These are phyloP conservation scores for Setaria viridis DNA, from an alignment of 202 grass and related monocot genomes.

Conservation along the genomic window DNA sequence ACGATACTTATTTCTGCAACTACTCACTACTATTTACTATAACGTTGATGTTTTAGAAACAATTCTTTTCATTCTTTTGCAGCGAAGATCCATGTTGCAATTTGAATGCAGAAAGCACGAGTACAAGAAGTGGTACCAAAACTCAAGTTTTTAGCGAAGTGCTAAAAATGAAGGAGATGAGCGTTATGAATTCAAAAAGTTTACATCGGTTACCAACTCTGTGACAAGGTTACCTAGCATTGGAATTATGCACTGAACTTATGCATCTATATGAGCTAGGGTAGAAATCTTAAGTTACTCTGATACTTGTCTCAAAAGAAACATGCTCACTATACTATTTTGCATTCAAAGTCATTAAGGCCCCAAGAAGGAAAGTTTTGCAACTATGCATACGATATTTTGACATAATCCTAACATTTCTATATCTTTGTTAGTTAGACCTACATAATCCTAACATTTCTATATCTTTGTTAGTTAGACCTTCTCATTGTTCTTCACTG, in stretches of 20 bases:
- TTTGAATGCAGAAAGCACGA: neutral
- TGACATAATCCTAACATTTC: neutral
- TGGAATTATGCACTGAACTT: neutral
- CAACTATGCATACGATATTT: neutral
- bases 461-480: neutral
- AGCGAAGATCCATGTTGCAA: conserved; percentile 20
- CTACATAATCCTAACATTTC: neutral
- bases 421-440: neutral
- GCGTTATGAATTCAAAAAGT: neutral
- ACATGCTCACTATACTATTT: neutral
- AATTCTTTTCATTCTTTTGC: neutral
- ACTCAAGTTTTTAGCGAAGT: neutral
- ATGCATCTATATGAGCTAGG: neutral
- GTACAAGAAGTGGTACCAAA: neutral
- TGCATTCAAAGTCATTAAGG: neutral
- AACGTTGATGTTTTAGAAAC: neutral
- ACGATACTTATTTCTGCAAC: neutral
- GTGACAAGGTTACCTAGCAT: neutral
- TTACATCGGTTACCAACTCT: neutral
- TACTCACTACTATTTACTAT: neutral
- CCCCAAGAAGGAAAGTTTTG: neutral
- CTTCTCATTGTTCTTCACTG: neutral
- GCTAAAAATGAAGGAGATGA: conserved; percentile 10
- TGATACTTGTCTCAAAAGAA: neutral
- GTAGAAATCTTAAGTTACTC: neutral